phyloP scores from a whole-genome alignment of 306 rosid species.

The Sicyos edulis region DNA sequence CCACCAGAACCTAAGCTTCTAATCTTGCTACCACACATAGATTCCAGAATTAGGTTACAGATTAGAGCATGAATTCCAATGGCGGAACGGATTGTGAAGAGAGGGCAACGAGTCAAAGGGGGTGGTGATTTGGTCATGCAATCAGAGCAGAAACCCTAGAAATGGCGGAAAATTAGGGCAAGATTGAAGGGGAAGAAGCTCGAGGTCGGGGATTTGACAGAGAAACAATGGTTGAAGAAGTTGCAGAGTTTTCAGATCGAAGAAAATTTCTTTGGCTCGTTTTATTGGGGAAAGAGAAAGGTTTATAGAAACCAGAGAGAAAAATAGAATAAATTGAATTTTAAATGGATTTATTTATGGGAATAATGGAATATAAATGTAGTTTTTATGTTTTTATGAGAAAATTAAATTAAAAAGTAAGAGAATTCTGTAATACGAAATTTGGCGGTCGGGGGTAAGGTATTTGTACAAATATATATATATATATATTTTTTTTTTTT shows the following conservation, averaged over 20 bases:
- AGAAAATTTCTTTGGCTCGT: constrained; percentile 7
- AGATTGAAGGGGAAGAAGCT: constrained; percentile 10
- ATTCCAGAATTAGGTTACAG: constrained; percentile 24
- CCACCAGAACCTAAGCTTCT: constrained; percentile 31
- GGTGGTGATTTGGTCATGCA: constrained; percentile 7
- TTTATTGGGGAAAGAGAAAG: constrained; percentile 19
- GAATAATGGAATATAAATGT: neutral
- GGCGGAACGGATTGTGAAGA: constrained; percentile 1
- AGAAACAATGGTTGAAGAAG: constrained; percentile 4
- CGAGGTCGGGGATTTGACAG: constrained; percentile 19
- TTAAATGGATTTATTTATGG: neutral
- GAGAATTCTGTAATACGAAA: constrained; percentile 16
- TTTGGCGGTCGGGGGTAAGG: constrained; percentile 50
- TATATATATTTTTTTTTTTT: neutral
- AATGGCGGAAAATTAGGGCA: constrained; percentile 13
- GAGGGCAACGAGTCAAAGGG: constrained; percentile 18
- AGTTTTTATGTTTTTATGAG: neutral
- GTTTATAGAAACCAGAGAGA: neutral
- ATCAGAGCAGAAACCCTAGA: neutral
- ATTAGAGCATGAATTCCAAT: neutral
- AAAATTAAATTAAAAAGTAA: neutral
- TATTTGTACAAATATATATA: too few relatives aligned
- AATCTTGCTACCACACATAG: constrained; percentile 44
- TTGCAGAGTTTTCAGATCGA: constrained; percentile 25
- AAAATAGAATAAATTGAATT: neutral